phyloP scores from a whole-genome alignment of 768 basidiomycete genomes.

The Leccinum variicolor region DNA sequence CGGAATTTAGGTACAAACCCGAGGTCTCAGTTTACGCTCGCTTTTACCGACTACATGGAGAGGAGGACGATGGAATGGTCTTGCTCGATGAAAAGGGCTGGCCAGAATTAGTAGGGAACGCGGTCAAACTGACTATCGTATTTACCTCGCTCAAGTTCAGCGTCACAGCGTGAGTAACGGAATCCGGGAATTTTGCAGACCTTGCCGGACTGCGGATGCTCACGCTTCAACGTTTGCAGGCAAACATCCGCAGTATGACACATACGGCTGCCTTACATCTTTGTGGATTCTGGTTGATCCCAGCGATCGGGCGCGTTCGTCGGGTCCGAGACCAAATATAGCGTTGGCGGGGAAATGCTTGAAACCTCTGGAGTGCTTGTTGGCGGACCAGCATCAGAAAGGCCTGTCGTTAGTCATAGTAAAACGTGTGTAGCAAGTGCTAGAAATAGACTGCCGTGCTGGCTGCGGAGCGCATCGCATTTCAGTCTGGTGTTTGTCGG shows the following conservation, averaged over 20 bases:
- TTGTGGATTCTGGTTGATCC: too few relatives aligned
- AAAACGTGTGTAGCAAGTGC: background rate
- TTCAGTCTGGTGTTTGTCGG: conserved; percentile 11
- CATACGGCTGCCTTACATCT: background rate
- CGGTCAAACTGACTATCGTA: conserved; percentile 29
- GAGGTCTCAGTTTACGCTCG: conserved; percentile 34
- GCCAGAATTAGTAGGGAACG: conserved; percentile 32
- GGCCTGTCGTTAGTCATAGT: conserved; percentile 3
- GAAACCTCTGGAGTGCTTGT: background rate
- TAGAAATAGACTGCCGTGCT: background rate
- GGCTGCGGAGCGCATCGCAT: background rate
- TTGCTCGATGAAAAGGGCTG: conserved; percentile 30
- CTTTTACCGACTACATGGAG: conserved; percentile 31
- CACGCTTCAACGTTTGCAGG: conserved; percentile 10
- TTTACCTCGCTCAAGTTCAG: conserved; percentile 35
- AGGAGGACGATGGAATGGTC: conserved; percentile 33
- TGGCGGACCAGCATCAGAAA: too few relatives aligned
- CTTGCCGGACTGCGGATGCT: conserved; percentile 9
- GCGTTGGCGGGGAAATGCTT: background rate
- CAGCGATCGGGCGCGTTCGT: background rate
- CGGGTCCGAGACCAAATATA: conserved; percentile 2
- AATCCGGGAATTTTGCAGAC: background rate
- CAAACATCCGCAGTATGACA: conserved; percentile 26
- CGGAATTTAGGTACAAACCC: conserved; percentile 31
- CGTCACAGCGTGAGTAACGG: conserved; percentile 28